Base-by-base conservation (phyloP, 768 basidiomycete genomes). In the Sistotremastrum suecicum region DNA sequence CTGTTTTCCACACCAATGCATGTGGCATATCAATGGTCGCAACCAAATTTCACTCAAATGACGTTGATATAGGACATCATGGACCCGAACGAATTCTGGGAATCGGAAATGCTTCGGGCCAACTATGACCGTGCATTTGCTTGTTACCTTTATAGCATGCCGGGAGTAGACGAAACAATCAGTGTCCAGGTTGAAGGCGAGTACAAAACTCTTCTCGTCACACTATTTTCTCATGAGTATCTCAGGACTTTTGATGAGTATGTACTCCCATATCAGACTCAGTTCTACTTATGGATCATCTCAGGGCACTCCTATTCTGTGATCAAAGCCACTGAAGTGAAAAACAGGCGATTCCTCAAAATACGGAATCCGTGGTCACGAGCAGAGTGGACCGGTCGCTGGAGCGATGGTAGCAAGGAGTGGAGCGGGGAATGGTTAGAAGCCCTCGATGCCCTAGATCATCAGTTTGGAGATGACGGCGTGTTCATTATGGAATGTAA, bases 331-430 rank as follows among this genome's bases (percentile, higher is more conserved):
- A 60, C 67, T 3, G 65, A 69, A 48, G 61, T 63, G 47, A 63
- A 63, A 8, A 69, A 67, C 3, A 72, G 68, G 48, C 62, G 69
- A 3, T 74, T 75, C 45, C 55, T 76, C 6, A 64, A 70, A 9
- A 53, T 75, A 5, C 59, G 72, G 3, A 74, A 75, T 54, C 72
- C 75, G 0, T 76, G 73, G 73, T 71, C 69, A 6, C 59, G 65
- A 34, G 58, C 62, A 2, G 69, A 71, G 44, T 73, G 71, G 70
- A 69, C 63, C 1, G 72, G 72, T 6, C 58, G 61, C 9, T 72
- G 72, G 72, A 67, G 67, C 1, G 74, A 76, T 51, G 74, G 75
- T 0, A 69, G 71, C 4, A 74, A 74, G 48, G 73, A 76, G 52
- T 77, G 75, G 75, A 72, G 66, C 1, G 46, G 49, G 6, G 72